A percentile compares a stretch with the other conserved stretches of the same genome.
Evolutionary conservation across 2,329 filamentous ascomycete genomes (phyloP).

Genomic region (Aspergillus fumigatus): DNA sequence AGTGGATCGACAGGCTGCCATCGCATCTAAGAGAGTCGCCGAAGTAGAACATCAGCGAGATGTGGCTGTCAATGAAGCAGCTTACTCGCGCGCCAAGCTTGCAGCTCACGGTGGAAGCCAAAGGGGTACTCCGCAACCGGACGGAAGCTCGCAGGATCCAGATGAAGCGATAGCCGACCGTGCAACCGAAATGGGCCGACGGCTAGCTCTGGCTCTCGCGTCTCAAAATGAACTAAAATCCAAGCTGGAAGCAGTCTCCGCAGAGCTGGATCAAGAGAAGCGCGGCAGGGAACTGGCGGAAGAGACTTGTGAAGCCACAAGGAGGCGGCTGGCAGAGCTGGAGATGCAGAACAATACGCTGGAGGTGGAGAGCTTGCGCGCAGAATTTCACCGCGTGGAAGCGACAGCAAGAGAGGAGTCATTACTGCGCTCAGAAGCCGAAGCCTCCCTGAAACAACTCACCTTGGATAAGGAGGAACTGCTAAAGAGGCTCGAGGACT

Average conservation of each 20-base stretch:
- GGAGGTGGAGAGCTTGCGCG: conserved; percentile 79
- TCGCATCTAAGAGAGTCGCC: conserved; percentile 83
- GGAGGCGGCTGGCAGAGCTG: conserved; percentile 77
- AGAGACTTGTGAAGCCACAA: conserved; percentile 76
- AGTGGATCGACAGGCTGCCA: conserved; percentile 79
- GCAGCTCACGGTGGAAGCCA: conserved; percentile 74
- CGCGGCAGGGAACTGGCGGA: conserved; percentile 79
- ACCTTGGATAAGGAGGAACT: conserved; percentile 81
- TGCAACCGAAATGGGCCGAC: conserved; percentile 69
- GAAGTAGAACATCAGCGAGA: conserved; percentile 94
- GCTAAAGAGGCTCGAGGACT: conserved; percentile 62
- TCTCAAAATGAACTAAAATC: conserved; percentile 75
- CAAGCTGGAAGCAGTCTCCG: conserved; percentile 63
- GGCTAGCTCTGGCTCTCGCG: conserved; percentile 75
- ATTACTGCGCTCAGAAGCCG: conserved; percentile 70
- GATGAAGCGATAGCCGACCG: conserved; percentile 59
- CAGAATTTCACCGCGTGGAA: conserved; percentile 77
- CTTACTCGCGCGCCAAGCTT: conserved; percentile 89
- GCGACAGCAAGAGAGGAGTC: conserved; percentile 76
- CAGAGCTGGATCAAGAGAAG: conserved; percentile 75
- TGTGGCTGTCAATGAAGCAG: conserved; percentile 87
- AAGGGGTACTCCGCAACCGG: conserved; percentile 51
- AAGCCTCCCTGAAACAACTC: conserved; percentile 69
- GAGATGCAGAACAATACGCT: conserved; percentile 78
- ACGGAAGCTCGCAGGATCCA: conserved; percentile 49